Conservation (phyloP, 139 green algal genomes). For the Chlamydomonas incerta region DNA sequence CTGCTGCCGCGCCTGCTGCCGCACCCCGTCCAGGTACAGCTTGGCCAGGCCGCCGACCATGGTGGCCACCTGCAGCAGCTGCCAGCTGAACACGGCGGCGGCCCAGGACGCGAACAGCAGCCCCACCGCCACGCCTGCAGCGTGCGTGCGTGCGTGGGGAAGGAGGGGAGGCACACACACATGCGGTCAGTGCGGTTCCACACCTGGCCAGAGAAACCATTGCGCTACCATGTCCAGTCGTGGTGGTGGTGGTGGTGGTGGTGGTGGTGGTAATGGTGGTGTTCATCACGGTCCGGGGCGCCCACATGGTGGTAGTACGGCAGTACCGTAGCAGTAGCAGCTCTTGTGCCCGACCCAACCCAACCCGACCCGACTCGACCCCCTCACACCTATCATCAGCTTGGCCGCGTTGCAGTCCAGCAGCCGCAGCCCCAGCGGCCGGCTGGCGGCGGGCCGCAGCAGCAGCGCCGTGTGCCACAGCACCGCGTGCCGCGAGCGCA, state of each 20-base stretch:
- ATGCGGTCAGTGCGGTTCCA: too few species aligned
- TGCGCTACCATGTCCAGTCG: too few species aligned
- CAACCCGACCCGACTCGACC: too few species aligned
- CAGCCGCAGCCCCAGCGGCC: constrained; percentile 4
- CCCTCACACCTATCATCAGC: neutral
- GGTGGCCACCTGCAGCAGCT: constrained; percentile 14
- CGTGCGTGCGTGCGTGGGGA: too few species aligned
- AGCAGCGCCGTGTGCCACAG: constrained; percentile 14
- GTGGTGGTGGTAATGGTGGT: too few species aligned
- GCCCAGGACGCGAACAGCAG: neutral
- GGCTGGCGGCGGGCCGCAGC: constrained; percentile 3
- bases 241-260: too few species aligned
- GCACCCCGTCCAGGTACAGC: neutral
- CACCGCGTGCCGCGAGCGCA: neutral
- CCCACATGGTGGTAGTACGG: too few species aligned
- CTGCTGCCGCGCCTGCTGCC: neutral
- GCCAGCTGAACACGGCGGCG: neutral
- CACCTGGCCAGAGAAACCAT: too few species aligned
- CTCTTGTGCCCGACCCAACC: too few species aligned
- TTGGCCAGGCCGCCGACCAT: neutral
- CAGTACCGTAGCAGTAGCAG: too few species aligned
- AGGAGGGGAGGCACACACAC: too few species aligned
- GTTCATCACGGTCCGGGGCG: too few species aligned
- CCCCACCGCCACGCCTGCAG: neutral
- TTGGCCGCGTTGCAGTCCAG: constrained; percentile 22